These are phyloP conservation scores for Didymella pomorum DNA, from an alignment of 2,329 filamentous ascomycete genomes.

Conservation along the genomic window DNA sequence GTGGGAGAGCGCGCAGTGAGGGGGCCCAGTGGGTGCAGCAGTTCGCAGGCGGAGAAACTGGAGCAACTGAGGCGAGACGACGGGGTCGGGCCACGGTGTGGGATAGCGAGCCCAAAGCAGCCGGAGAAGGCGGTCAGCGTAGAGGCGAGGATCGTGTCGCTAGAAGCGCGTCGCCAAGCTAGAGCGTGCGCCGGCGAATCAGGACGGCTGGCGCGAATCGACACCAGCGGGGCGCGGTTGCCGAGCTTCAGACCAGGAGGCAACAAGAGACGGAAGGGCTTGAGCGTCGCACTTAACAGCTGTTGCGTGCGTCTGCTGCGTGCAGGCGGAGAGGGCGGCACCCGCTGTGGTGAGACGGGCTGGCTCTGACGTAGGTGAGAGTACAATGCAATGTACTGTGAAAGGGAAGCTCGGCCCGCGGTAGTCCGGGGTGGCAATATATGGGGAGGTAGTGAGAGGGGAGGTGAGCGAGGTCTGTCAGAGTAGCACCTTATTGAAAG, in stretches of 20 bases:
- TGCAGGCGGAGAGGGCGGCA: constrained; percentile 24
- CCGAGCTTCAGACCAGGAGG: constrained; percentile 27
- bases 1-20: constrained; percentile 15
- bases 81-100: constrained; percentile 27
- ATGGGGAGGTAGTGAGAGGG: not conserved
- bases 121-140: constrained; percentile 41
- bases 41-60: constrained; percentile 21
- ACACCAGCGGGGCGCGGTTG: constrained; percentile 27
- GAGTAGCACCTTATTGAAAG: not conserved
- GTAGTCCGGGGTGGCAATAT: constrained; percentile 14
- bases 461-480: not conserved
- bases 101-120: constrained; percentile 26
- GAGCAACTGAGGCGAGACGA: constrained; percentile 29
- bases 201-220: constrained; percentile 29
- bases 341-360: constrained; percentile 28
- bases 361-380: constrained; percentile 31
- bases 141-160: constrained; percentile 25
- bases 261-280: constrained; percentile 27
- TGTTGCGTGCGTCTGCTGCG: constrained; percentile 25
- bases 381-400: constrained; percentile 8
- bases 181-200: constrained; percentile 37
- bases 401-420: constrained; percentile 29
- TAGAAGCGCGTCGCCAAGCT: constrained; percentile 32
- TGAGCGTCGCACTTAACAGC: constrained; percentile 21
- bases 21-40: constrained; percentile 16